Base-by-base conservation (phyloP, 1,139 yeast species). In the Spathaspora sp. region DNA sequence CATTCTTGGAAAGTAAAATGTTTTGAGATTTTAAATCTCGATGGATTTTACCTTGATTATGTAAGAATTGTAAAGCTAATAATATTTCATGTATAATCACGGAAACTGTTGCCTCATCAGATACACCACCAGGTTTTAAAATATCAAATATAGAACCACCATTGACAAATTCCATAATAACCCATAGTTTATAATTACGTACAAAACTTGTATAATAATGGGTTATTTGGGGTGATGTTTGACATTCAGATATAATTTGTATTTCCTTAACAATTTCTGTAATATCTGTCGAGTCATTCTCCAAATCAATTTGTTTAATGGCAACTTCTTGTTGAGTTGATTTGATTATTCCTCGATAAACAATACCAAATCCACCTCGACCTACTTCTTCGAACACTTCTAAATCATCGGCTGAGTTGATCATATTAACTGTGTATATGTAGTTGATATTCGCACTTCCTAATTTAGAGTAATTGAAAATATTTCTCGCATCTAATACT, bases 11-110 rank as follows among this genome's bases (percentile, higher is more conserved):
- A n/a, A 89, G 63, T 29, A 89, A 67, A 15, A 89, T 80, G 58
- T 89, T 89, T 37, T 95, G 97, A 0, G 95, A 89, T 63, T 89
- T 89, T 53, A 89, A 78, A 63, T 89, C 97, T 33, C 97, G 72
- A 60, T 89, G 97, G 44, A 89, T 89, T 62, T 88, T 86, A 23
- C 93, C 90, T 52, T 82, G 87, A 20, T 71, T 70, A 60, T 89
- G 96, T 46, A 89, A 68, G 60, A 89, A 89, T 9, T 72, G 72
- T 44, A 89, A 70, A 0, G 95, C 96, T 15, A 72, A 55, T n/a
- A 89, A 65, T 4, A 89, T 69, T 47, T 86, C 89, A 42, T 70
- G 63, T 47, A 72, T 68, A 1, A 88, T 70, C n/a, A 78, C 64
- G 47, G 87, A 83, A 26, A 89, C 80, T 4, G 78, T 71, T 16